phyloP scores from a whole-genome alignment of 139 green algal species.

The Cymbomonas tetramitiformis region DNA sequence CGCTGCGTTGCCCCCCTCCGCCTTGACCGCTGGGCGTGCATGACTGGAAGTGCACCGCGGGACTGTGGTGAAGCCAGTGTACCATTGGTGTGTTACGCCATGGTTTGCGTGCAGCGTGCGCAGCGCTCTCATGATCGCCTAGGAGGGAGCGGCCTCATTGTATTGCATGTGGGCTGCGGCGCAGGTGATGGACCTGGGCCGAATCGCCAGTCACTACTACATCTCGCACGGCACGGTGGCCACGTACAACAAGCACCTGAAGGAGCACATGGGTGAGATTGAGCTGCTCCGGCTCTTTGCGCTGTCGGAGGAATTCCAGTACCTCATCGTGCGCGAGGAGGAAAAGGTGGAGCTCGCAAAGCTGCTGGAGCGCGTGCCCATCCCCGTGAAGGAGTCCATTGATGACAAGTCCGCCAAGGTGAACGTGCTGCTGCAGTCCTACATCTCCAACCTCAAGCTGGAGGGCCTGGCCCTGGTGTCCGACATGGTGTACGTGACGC shows the following conservation, averaged over 20 bases:
- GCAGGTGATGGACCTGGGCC: constrained; percentile 75
- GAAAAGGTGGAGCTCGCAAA: constrained; percentile 97
- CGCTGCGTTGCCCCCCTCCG: no score
- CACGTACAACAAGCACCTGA: constrained; percentile 90
- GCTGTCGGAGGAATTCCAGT: constrained; percentile 74
- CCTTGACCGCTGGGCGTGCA: no score
- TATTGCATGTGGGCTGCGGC: no score
- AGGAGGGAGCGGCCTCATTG: no score
- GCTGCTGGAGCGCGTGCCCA: constrained; percentile 90
- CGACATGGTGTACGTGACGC: constrained; percentile 96
- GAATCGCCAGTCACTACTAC: constrained; percentile 96
- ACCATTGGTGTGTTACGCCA: no score
- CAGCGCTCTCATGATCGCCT: no score
- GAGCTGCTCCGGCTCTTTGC: constrained; percentile 89
- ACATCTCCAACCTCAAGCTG: constrained; percentile 84
- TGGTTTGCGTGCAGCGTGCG: no score
- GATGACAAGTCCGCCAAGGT: constrained; percentile 94
- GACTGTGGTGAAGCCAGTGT: no score
- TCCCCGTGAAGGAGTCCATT: constrained; percentile 90
- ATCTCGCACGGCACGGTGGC: constrained; percentile 80
- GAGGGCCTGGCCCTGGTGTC: constrained; percentile 75
- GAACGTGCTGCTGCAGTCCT: constrained; percentile 89
- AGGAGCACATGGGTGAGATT: constrained; percentile 92
- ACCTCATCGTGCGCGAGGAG: constrained; percentile 82
- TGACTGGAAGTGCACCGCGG: no score